These are phyloP conservation scores for Raddia guianensis DNA, from an alignment of 176 grass and related monocot genomes.

Conservation along the genomic window DNA sequence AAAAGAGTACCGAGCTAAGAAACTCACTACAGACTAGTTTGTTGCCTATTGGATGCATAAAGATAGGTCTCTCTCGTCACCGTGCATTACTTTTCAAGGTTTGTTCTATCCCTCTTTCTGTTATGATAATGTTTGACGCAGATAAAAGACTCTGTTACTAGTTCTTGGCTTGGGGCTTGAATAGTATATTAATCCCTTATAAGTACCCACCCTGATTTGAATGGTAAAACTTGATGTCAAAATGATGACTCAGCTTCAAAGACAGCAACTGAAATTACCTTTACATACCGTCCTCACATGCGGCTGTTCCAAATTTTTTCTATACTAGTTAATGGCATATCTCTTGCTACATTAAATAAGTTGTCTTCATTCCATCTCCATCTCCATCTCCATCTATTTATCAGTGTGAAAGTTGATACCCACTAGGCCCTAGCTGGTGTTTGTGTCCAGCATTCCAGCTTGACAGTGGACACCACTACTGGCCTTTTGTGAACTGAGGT, in stretches of 20 bases:
- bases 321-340: no score
- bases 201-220: not conserved
- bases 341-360: no score
- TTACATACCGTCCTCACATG: not conserved
- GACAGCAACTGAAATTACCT: not conserved
- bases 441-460: not conserved
- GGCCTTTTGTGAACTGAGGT: not conserved
- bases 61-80: conserved; percentile 87
- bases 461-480: not conserved
- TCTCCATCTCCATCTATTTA: conserved; percentile 26
- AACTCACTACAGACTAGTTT: conserved; percentile 88
- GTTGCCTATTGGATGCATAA: conserved; percentile 94
- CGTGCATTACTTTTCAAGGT: conserved; percentile 99
- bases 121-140: conserved; percentile 13
- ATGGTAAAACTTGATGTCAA: not conserved
- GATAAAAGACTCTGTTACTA: not conserved
- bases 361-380: not conserved
- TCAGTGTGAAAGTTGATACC: conserved; percentile 1
- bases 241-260: not conserved
- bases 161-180: conserved; percentile 26
- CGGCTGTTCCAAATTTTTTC: no score
- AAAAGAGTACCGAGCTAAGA: conserved; percentile 88
- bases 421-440: not conserved
- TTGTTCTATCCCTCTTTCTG: not conserved
- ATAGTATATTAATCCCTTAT: conserved; percentile 23